Evolutionary conservation across 2,329 filamentous ascomycete species (phyloP), one percentile per base, ranked within the genome.

Genomic region (Xylariomycetidae sp.): DNA sequence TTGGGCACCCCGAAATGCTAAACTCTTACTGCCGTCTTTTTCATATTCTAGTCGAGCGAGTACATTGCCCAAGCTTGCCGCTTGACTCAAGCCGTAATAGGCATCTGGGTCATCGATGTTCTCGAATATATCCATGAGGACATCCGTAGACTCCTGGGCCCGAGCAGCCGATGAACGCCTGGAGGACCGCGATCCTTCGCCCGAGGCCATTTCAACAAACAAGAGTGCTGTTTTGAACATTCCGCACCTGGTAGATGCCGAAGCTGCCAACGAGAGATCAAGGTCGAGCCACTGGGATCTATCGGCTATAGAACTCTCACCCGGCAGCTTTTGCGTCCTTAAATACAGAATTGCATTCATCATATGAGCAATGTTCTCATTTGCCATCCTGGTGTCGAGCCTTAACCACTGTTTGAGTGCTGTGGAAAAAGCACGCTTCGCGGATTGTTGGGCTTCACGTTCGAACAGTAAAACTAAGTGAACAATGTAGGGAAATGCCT

Each of bases 71-170:
- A 98, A 63, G 37, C 80, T 88, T 6, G 88, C 76, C 25, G 77
- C 77, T 57, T 94, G 85, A 26, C 86, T 77, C 6, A 96, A 72
- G 4, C 92, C 94, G 54, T 98, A 98, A 57, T 94, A 98, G 1
- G 88, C 83, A 57, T 99, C 92, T 2, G 89, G 90, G 51, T 99
- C 94, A 53, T 96, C 89, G 29, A 98, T 85, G 40, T 87, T 90
- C 53, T 87, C 84, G 56, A 92, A 98, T 3, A 98, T 89, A 1
- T 75, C 69, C 27, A 95, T 70, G 10, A 97, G 67, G 2, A 94
- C 69, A 18, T 85, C 77, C 4, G 75, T 71, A 6, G 85, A 74
- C 16, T 80, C 64, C 29, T 67, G 54, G 45, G 72, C 63, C 45
- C 65, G 68, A 30, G 68, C 53, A 3, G 67, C 62, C 3, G 82